These are phyloP conservation scores for Hyphopichia pseudoburtonii DNA, from an alignment of 1,139 yeast species.

Conservation along the genomic window DNA sequence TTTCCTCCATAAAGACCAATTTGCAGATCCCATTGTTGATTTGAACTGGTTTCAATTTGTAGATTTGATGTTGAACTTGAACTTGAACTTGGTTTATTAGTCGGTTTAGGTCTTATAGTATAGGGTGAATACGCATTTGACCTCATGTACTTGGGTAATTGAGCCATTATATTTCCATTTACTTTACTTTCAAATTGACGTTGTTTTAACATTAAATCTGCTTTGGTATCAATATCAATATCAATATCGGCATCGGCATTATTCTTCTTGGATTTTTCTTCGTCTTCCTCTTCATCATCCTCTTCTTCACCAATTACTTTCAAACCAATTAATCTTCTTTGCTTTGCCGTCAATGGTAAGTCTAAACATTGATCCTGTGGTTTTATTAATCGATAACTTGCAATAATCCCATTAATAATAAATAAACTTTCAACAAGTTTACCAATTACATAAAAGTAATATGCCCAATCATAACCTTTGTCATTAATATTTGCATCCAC, in stretches of 20 bases:
- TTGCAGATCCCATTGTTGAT: too few relatives aligned
- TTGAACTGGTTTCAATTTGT: too few relatives aligned
- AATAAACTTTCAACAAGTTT: conserved; percentile 13
- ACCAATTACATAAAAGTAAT: conserved; percentile 1
- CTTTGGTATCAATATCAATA: conserved; percentile 8
- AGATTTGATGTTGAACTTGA: too few relatives aligned
- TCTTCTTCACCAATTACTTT: conserved; percentile 10
- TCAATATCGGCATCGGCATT: neutral
- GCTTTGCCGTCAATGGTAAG: conserved; percentile 39
- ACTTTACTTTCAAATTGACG: conserved; percentile 5
- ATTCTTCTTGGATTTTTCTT: neutral
- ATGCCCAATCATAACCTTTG: neutral
- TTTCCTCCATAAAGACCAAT: neutral
- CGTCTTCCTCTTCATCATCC: conserved; percentile 5
- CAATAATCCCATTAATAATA: conserved; percentile 15
- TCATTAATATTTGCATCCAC: neutral
- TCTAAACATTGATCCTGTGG: conserved; percentile 44
- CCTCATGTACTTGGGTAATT: conserved; percentile 9
- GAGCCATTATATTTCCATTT: neutral
- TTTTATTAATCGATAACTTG: conserved; percentile 20
- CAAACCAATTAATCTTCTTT: conserved; percentile 38
- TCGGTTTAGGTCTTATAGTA: neutral
- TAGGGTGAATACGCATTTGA: conserved; percentile 7
- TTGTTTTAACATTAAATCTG: conserved; percentile 8
- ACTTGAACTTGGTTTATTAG: too few relatives aligned